Evolutionary conservation across 2,329 filamentous ascomycete species (phyloP).

Genomic region (Cercospora citrullina): DNA sequence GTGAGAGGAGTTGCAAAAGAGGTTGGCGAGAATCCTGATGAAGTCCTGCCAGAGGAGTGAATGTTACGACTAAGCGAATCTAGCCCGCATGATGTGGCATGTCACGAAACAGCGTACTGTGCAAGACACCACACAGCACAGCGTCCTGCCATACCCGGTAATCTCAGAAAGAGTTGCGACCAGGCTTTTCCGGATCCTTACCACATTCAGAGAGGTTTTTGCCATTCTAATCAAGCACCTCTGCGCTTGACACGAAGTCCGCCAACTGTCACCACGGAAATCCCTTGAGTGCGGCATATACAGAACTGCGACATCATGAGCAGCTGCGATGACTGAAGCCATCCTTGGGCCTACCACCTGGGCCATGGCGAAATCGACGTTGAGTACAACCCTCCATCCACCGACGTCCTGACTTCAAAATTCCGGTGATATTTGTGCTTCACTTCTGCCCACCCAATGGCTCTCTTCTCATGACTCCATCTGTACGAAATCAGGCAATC

Average conservation of each 20-base stretch:
- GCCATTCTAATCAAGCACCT: not conserved
- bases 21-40: slow-evolving; percentile 36
- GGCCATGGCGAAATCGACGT: not conserved
- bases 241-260: not conserved
- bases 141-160: not conserved
- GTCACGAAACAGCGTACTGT: not conserved
- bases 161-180: not conserved
- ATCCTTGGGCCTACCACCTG: not conserved
- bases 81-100: not conserved
- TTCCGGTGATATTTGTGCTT: not conserved
- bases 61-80: not conserved
- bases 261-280: not conserved
- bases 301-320: not conserved
- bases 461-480: not conserved
- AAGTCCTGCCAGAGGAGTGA: slow-evolving; percentile 35
- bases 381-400: not conserved
- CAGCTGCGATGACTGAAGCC: not conserved
- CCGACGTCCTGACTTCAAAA: not conserved
- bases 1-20: slow-evolving; percentile 63
- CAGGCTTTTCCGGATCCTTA: not conserved
- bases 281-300: not conserved
- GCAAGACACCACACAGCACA: not conserved
- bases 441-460: not conserved
- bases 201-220: not conserved
- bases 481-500: not conserved